phyloP scores from a whole-genome alignment of 495 filamentous ascomycete genomes.

The Talaromyces thailandensis region DNA sequence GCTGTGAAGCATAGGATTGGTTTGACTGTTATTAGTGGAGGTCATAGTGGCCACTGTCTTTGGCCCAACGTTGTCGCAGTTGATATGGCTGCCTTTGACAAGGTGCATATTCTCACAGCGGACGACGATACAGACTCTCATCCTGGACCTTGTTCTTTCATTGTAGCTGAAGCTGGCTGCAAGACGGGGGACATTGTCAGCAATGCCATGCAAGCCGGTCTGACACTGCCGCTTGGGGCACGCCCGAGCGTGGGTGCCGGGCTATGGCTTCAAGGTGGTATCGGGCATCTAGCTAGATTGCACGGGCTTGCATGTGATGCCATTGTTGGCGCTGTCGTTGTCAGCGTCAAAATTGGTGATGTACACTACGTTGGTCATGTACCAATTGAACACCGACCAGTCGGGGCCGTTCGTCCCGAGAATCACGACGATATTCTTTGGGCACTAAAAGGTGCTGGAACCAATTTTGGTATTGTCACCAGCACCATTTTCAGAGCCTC shows the following conservation, averaged over 20 bases:
- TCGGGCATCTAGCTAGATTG: constrained; percentile 49
- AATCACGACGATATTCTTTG: constrained; percentile 49
- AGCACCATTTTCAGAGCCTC: constrained; percentile 48
- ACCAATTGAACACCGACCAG: constrained; percentile 37
- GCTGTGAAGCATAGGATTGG: constrained; percentile 39
- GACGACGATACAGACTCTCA: constrained; percentile 3
- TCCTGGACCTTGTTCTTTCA: too few species aligned
- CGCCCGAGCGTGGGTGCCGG: constrained; percentile 56
- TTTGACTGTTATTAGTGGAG: constrained; percentile 47
- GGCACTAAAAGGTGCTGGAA: constrained; percentile 53
- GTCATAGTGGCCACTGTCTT: constrained; percentile 53
- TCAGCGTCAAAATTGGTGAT: constrained; percentile 44
- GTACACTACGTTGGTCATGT: constrained; percentile 43
- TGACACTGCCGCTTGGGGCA: constrained; percentile 50
- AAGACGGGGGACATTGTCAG: constrained; percentile 47
- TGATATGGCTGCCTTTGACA: constrained; percentile 49
- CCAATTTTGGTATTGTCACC: constrained; percentile 55
- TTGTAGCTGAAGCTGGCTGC: constrained; percentile 46
- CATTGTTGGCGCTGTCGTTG: constrained; percentile 49
- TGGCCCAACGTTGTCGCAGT: constrained; percentile 44
- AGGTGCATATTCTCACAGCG: constrained; percentile 35
- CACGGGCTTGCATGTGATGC: constrained; percentile 53
- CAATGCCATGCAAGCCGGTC: constrained; percentile 36
- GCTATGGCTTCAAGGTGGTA: constrained; percentile 56
- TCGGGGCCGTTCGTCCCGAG: constrained; percentile 33